A percentile compares a stretch with the other conserved stretches of the same genome.
These are phyloP conservation scores for Aquilaria sinensis DNA, from an alignment of 345 rosid genomes.

Conservation along the genomic window DNA sequence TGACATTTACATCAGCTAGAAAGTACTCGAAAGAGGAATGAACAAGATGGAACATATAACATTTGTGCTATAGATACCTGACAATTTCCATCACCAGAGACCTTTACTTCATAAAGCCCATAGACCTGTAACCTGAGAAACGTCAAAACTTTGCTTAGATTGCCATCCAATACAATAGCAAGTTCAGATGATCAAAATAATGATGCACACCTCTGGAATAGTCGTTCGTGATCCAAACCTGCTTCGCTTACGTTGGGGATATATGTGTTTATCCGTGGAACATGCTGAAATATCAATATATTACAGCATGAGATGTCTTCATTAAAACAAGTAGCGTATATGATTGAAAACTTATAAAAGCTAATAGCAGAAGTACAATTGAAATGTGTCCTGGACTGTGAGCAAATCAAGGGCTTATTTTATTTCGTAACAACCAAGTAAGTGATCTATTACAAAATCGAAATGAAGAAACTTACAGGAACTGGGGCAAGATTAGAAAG, in stretches of 20 bases:
- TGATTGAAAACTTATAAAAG: background rate
- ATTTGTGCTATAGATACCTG: slow-evolving; percentile 45
- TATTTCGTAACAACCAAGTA: no score
- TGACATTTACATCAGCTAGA: background rate
- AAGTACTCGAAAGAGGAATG: slow-evolving; percentile 10
- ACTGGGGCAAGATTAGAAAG: slow-evolving; percentile 72
- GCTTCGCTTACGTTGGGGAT: slow-evolving; percentile 77
- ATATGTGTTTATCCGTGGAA: slow-evolving; percentile 72
- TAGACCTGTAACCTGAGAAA: slow-evolving; percentile 63
- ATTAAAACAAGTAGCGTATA: background rate
- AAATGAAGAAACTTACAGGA: slow-evolving; percentile 36
- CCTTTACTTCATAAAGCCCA: slow-evolving; percentile 80
- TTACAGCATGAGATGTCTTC: slow-evolving; percentile 9
- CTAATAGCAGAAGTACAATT: background rate
- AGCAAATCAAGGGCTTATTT: no score
- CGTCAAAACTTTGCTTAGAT: slow-evolving; percentile 11
- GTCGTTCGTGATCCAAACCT: slow-evolving; percentile 87
- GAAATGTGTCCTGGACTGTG: background rate
- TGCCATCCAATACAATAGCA: background rate
- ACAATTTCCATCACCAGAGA: slow-evolving; percentile 96
- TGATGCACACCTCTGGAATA: slow-evolving; percentile 61
- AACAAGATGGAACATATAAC: slow-evolving; percentile 9
- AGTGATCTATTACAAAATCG: background rate
- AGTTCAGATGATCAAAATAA: background rate
- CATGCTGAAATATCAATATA: slow-evolving; percentile 44